These are phyloP conservation scores for Fusarium caatingaense DNA, from an alignment of 2,329 filamentous ascomycete species.

Conservation along the genomic window DNA sequence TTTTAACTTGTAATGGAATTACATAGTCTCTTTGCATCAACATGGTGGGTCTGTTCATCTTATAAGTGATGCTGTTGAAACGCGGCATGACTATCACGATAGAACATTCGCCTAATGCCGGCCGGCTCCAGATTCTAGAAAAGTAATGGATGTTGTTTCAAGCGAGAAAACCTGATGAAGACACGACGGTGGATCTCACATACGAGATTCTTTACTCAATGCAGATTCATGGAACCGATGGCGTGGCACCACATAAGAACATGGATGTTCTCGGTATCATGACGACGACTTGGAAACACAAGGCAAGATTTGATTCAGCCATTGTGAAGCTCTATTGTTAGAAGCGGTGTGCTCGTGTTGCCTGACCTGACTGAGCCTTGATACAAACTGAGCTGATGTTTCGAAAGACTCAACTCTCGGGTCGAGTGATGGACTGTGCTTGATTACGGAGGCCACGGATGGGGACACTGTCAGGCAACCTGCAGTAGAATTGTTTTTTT, in stretches of 20 bases:
- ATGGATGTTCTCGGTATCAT: constrained; percentile 7
- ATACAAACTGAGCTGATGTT: constrained; percentile 29
- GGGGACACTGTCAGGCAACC: constrained; percentile 15
- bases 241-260: constrained; percentile 37
- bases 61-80: not conserved
- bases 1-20: not conserved
- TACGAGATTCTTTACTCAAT: not conserved
- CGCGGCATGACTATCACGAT: not conserved
- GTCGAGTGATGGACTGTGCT: constrained; percentile 34
- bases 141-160: not conserved
- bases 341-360: constrained; percentile 34
- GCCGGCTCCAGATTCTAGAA: not conserved
- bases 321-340: constrained; percentile 1
- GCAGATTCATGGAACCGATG: constrained; percentile 14
- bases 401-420: constrained; percentile 25
- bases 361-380: not conserved
- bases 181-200: not conserved
- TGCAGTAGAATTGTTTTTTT: not conserved
- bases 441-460: constrained; percentile 29
- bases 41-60: not conserved
- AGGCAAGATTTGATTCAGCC: not conserved
- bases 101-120: not conserved
- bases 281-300: constrained; percentile 19
- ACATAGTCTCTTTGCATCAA: not conserved
- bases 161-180: not conserved